These are phyloP conservation scores for Ceratobasidium sp. DNA, from an alignment of 1,284 basidiomycete species.

Conservation along the genomic window DNA sequence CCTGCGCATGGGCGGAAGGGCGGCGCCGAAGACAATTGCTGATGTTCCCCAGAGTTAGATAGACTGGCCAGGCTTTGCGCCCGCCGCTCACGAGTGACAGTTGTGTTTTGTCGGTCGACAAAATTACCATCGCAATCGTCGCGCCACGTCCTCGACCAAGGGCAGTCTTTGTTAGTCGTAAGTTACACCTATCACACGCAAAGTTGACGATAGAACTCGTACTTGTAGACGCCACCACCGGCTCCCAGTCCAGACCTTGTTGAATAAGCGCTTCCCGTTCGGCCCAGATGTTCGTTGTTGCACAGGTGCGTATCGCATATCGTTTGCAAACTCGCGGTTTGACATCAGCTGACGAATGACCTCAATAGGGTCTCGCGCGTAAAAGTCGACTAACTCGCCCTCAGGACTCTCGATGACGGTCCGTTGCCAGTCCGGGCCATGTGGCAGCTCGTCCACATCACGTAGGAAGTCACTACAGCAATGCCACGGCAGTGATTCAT, in stretches of 20 bases:
- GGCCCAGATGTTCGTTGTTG: neutral
- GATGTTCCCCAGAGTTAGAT: constrained; percentile 15
- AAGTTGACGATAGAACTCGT: neutral
- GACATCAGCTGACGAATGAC: neutral
- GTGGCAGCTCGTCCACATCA: constrained; percentile 43
- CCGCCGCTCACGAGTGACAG: constrained; percentile 25
- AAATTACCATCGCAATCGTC: constrained; percentile 25
- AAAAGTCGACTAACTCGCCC: neutral
- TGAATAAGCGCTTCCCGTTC: neutral
- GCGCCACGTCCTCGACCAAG: neutral
- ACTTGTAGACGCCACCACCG: constrained; percentile 38
- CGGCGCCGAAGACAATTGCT: neutral
- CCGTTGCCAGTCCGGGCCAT: constrained; percentile 28
- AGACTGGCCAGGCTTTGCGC: constrained; percentile 37
- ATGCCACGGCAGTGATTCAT: constrained; percentile 38
- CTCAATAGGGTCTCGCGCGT: neutral
- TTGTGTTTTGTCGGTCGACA: constrained; percentile 32
- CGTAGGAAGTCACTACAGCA: constrained; percentile 42
- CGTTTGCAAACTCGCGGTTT: neutral
- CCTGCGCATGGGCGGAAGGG: neutral
- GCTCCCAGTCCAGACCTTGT: constrained; percentile 21
- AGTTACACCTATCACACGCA: neutral
- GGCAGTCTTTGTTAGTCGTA: neutral
- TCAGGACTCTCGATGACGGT: neutral
- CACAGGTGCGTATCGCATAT: neutral